Percentiles rank a stretch among this genome's conserved stretches.
Conservation (phyloP, 2,329 filamentous ascomycete genomes). For the Ophiostoma perfectum region DNA sequence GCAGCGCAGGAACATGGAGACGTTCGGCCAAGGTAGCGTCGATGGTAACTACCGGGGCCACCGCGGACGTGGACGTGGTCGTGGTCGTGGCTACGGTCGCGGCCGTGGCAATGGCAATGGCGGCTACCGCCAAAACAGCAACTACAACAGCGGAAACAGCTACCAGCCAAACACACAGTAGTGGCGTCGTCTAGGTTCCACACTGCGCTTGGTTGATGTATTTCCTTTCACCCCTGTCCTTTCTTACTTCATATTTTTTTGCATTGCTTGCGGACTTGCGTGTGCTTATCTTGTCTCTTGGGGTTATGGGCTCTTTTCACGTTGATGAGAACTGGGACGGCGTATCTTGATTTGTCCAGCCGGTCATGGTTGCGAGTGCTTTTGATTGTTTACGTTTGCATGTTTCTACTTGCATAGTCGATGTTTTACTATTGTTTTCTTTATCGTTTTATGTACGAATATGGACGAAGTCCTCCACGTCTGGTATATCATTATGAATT, state of each 20-base stretch:
- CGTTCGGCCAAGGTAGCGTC: conserved; percentile 93
- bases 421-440: neutral
- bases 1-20: conserved; percentile 59
- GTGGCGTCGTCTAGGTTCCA: neutral
- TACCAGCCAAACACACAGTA: neutral
- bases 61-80: conserved; percentile 72
- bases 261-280: neutral
- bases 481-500: neutral
- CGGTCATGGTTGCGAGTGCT: neutral
- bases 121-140: conserved; percentile 23
- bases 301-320: neutral
- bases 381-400: neutral
- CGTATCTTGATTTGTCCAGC: neutral
- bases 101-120: conserved; percentile 66
- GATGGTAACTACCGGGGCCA: conserved; percentile 73
- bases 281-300: neutral
- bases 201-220: conserved; percentile 37
- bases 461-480: neutral
- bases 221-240: neutral
- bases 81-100: conserved; percentile 45
- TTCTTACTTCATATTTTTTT: neutral
- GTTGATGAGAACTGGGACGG: conserved; percentile 2
- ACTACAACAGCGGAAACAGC: conserved; percentile 11
- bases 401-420: neutral
- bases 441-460: neutral